Evolutionary conservation across 345 rosid genomes (phyloP), one percentile per base, ranked within the genome.

Genomic region (Adansonia digitata): DNA sequence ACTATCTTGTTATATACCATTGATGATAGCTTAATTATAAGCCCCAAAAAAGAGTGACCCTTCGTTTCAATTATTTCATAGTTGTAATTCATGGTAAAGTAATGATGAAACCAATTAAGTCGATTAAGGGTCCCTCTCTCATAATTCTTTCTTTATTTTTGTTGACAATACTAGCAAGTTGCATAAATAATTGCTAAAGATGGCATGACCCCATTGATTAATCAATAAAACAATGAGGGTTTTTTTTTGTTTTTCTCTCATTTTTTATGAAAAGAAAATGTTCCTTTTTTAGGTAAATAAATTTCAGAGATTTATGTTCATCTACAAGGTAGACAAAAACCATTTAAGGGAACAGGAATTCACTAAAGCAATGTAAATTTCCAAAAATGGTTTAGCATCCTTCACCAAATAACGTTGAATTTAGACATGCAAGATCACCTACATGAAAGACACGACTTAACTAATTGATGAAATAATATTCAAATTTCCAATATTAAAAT

Each of bases 1-100:
- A 66, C 77, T 75, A 77, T 74, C 27, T 59, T n/a, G 56, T 20
- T 22, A 74, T 74, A 75, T 75, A 67, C 62, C 26, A n/a, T 20
- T 48, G 46, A 70, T 75, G 72, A 81, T 74, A 67, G 22, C 77
- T 75, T 73, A 77, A 81, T 85, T 71, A 81, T 77, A 37, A 59
- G 39, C 20, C 59, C 40, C 15, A 26, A 60, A 81, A 77, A 72
- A 67, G 52, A 34, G 29, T 22, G 15, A 35, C 14, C 31, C 3
- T 27, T 55, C 18, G 1, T 43, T 9, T 12, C 39, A 4, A 68
- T 40, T 5, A 68, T 17, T 46, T 46, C 20, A 43, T 45, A n/a
- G 11, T 7, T 42, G n/a, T 43, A 8, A 49, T 39, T 77, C 34
- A 45, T 69, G 73, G 66, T 53, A 49, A 31, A 60, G 61, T 22